Conservation (phyloP, 2,329 filamentous ascomycete species). For the Cladosporium colombiae region DNA sequence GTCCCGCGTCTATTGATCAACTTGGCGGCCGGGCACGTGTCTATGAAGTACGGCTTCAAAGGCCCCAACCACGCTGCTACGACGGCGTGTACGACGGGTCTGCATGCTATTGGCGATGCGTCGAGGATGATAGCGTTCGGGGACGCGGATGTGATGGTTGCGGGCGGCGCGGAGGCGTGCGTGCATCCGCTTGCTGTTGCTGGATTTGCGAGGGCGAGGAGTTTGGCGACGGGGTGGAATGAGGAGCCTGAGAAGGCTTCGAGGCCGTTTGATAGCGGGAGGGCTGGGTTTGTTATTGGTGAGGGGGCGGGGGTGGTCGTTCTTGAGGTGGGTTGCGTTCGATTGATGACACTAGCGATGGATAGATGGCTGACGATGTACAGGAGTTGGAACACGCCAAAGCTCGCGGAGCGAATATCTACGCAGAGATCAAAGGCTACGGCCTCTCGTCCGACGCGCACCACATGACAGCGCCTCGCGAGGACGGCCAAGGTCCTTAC, state of each 20-base stretch:
- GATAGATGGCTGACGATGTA: background rate
- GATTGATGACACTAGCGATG: background rate
- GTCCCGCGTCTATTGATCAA: slow-evolving; percentile 93
- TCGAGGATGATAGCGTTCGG: slow-evolving; percentile 88
- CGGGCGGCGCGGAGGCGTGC: slow-evolving; percentile 93
- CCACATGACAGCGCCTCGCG: slow-evolving; percentile 88
- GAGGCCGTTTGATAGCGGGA: slow-evolving; percentile 78
- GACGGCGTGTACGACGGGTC: slow-evolving; percentile 94
- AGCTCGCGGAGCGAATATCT: slow-evolving; percentile 74
- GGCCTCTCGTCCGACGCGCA: slow-evolving; percentile 87
- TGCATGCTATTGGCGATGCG: slow-evolving; percentile 92
- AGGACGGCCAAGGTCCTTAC: slow-evolving; percentile 78
- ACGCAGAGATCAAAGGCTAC: slow-evolving; percentile 87
- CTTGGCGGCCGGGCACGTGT: slow-evolving; percentile 89
- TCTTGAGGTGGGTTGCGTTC: slow-evolving; percentile 61
- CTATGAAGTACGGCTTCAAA: slow-evolving; percentile 84
- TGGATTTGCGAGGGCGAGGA: slow-evolving; percentile 85
- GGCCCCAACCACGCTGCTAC: slow-evolving; percentile 92
- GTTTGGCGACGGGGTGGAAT: slow-evolving; percentile 80
- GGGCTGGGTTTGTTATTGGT: slow-evolving; percentile 86
- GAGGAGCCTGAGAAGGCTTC: slow-evolving; percentile 69
- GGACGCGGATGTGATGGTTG: slow-evolving; percentile 92
- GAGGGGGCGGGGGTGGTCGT: slow-evolving; percentile 88
- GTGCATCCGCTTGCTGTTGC: slow-evolving; percentile 92
- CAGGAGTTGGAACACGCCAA: slow-evolving; percentile 83